Evolutionary conservation across 768 basidiomycete species (phyloP).

Genomic region (Pulveroboletus sp.): DNA sequence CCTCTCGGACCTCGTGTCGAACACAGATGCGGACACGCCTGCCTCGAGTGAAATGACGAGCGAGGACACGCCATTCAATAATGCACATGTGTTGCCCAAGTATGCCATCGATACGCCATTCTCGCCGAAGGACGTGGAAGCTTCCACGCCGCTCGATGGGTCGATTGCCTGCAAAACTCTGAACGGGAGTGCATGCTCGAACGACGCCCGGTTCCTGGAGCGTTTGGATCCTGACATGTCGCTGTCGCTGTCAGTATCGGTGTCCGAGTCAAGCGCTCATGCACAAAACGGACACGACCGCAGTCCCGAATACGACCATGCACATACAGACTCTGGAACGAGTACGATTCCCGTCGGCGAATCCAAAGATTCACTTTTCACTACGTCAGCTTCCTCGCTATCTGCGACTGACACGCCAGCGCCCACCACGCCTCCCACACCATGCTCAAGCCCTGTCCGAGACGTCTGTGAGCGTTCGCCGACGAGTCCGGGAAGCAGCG

Average conservation of each 20-base stretch:
- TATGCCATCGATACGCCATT: conserved; percentile 9
- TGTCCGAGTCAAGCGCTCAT: conserved; percentile 7
- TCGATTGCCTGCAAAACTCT: not conserved
- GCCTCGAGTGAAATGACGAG: conserved; percentile 9
- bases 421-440: conserved; percentile 28
- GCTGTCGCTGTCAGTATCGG: conserved; percentile 6
- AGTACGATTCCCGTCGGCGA: conserved; percentile 17
- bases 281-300: not conserved
- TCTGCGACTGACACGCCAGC: conserved; percentile 18
- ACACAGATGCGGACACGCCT: conserved; percentile 7
- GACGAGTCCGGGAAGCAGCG: not conserved
- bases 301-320: not conserved
- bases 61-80: conserved; percentile 21
- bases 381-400: conserved; percentile 23
- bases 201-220: conserved; percentile 22
- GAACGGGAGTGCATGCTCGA: not conserved
- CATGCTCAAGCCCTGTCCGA: conserved; percentile 7
- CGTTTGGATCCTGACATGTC: conserved; percentile 18
- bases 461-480: not conserved
- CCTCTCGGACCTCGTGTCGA: conserved; percentile 14
- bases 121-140: conserved; percentile 8
- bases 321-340: not conserved
- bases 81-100: conserved; percentile 14
- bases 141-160: conserved; percentile 9
- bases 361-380: conserved; percentile 30